Evolutionary conservation across 441 rosid species (phyloP).

Genomic region (Erodium trifolium): DNA sequence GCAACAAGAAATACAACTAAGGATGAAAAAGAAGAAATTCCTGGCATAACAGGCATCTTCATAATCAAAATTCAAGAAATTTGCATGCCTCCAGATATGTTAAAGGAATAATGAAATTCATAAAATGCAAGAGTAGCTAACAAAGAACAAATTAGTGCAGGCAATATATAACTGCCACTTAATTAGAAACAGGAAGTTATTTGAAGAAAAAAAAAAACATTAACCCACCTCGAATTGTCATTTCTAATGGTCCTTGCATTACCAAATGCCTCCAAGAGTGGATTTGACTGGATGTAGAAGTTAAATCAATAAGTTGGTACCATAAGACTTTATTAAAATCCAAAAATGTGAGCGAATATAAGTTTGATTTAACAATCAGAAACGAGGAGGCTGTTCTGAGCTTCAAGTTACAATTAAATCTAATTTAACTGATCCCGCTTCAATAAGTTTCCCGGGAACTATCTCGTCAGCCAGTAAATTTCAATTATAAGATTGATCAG

Average conservation of each 20-base stretch:
- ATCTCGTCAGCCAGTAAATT: too few relatives aligned
- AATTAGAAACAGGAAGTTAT: neutral
- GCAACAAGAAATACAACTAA: too few relatives aligned
- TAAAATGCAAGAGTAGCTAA: neutral
- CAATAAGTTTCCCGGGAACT: too few relatives aligned
- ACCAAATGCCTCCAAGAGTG: conserved; percentile 98
- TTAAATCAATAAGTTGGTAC: conserved; percentile 1
- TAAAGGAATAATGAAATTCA: neutral
- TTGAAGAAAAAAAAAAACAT: conserved; percentile 7
- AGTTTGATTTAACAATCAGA: too few relatives aligned
- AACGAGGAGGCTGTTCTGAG: too few relatives aligned
- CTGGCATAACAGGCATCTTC: too few relatives aligned
- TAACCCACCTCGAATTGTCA: conserved; percentile 81
- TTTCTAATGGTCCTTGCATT: conserved; percentile 98
- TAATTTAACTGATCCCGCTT: too few relatives aligned
- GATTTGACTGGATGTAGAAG: conserved; percentile 72
- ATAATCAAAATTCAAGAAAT: neutral
- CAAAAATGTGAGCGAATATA: neutral
- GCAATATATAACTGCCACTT: neutral
- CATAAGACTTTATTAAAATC: conserved; percentile 6
- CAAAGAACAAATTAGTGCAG: neutral
- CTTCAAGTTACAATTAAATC: too few relatives aligned
- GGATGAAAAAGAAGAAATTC: too few relatives aligned
- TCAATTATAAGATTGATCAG: too few relatives aligned
- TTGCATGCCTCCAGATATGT: neutral